A percentile compares a stretch with the other conserved stretches of the same genome.
phyloP scores from a whole-genome alignment of 2,329 filamentous ascomycete species.

The Helotiales sp. region DNA sequence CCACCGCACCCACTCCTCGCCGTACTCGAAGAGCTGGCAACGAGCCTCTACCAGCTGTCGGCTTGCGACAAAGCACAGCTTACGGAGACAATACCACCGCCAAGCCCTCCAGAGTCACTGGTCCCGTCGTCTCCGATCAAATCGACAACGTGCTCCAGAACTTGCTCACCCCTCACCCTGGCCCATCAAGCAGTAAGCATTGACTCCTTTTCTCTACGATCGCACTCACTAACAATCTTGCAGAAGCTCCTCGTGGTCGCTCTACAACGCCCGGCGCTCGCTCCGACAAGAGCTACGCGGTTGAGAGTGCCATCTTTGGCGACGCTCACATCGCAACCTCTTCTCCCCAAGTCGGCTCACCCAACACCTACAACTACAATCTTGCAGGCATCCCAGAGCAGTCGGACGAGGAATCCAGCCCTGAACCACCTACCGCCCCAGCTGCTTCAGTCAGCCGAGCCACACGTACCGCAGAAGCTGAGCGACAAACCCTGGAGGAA shows the following conservation, averaged over 20 bases:
- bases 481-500: neutral
- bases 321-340: slow-evolving; percentile 36
- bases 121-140: slow-evolving; percentile 15
- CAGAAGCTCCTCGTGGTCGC: neutral
- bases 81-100: slow-evolving; percentile 31
- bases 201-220: neutral
- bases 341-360: no score
- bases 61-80: slow-evolving; percentile 25
- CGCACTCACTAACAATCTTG: slow-evolving; percentile 1
- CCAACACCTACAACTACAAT: slow-evolving; percentile 5
- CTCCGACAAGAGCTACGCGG: slow-evolving; percentile 34
- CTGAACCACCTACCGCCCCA: neutral
- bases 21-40: slow-evolving; percentile 18
- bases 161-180: slow-evolving; percentile 21
- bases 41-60: slow-evolving; percentile 23
- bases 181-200: slow-evolving; percentile 11
- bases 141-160: slow-evolving; percentile 20
- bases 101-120: slow-evolving; percentile 12
- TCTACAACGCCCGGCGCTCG: neutral
- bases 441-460: neutral
- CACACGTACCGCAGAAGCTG: neutral
- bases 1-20: slow-evolving; percentile 21
- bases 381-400: slow-evolving; percentile 15
- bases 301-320: slow-evolving; percentile 39
- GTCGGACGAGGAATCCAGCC: slow-evolving; percentile 5